Evolutionary conservation across 768 basidiomycete genomes (phyloP).

Genomic region (Sporobolomyces pararoseus): DNA sequence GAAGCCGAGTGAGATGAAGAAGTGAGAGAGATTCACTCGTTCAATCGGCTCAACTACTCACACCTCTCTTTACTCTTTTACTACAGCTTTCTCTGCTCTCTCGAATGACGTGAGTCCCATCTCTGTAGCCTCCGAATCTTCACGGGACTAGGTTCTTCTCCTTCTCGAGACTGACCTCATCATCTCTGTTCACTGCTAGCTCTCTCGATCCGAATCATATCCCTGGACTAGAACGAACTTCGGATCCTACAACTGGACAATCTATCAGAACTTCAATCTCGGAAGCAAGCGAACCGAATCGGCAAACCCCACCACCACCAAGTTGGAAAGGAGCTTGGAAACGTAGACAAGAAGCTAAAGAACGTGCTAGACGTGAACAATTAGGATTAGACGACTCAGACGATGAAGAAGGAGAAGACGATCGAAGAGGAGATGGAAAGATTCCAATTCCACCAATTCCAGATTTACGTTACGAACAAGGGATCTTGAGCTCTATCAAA

Average conservation of each 20-base stretch:
- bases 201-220: slow-evolving; percentile 24
- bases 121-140: too few species aligned
- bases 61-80: too few species aligned
- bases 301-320: slow-evolving; percentile 6
- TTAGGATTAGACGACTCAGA: neutral
- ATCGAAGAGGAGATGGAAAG: neutral
- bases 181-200: neutral
- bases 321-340: slow-evolving; percentile 12
- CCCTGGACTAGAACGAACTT: slow-evolving; percentile 21
- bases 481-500: slow-evolving; percentile 39
- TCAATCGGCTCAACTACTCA: too few species aligned
- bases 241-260: slow-evolving; percentile 12
- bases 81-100: too few species aligned
- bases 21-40: too few species aligned
- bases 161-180: slow-evolving; percentile 5
- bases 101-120: too few species aligned
- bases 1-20: too few species aligned
- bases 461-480: slow-evolving; percentile 44
- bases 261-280: slow-evolving; percentile 19
- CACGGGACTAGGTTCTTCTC: too few species aligned
- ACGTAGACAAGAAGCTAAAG: slow-evolving; percentile 3
- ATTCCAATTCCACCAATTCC: slow-evolving; percentile 40
- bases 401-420: neutral
- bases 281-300: too few species aligned
- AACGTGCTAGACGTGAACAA: neutral